Evolutionary conservation across 202 grass and related monocot species (phyloP).

Genomic region (Alloteropsis angusta): DNA sequence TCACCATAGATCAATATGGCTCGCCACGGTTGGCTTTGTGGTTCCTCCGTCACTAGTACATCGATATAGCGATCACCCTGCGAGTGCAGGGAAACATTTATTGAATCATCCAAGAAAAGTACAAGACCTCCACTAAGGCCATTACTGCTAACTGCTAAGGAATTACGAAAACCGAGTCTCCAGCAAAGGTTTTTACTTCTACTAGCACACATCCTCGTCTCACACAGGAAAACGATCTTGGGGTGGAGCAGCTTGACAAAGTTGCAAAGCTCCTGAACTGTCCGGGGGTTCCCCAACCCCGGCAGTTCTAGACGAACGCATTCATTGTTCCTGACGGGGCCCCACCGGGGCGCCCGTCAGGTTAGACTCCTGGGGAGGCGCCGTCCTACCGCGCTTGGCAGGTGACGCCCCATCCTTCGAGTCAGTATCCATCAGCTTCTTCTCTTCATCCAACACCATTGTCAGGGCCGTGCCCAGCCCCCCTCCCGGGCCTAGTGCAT

Average conservation of each 20-base stretch:
- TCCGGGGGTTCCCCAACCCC: neutral
- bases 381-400: too few species aligned
- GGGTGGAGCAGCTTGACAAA: neutral
- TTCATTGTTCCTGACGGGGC: neutral
- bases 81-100: neutral
- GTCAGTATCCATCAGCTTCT: too few species aligned
- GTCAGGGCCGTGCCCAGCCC: too few species aligned
- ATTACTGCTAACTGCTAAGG: neutral
- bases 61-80: neutral
- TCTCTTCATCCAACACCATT: too few species aligned
- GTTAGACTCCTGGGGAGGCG: too few species aligned
- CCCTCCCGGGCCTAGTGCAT: too few species aligned
- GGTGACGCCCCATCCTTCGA: too few species aligned
- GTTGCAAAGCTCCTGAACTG: neutral
- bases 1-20: neutral
- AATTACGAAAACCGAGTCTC: neutral
- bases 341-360: neutral
- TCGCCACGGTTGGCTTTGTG: neutral
- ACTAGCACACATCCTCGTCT: neutral
- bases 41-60: neutral
- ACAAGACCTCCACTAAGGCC: neutral
- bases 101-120: neutral
- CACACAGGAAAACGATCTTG: neutral
- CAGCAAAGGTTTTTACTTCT: neutral
- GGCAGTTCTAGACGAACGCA: neutral